Evolutionary conservation across 2,329 filamentous ascomycete species (phyloP).

Genomic region (Ceratocystis lukuohia): DNA sequence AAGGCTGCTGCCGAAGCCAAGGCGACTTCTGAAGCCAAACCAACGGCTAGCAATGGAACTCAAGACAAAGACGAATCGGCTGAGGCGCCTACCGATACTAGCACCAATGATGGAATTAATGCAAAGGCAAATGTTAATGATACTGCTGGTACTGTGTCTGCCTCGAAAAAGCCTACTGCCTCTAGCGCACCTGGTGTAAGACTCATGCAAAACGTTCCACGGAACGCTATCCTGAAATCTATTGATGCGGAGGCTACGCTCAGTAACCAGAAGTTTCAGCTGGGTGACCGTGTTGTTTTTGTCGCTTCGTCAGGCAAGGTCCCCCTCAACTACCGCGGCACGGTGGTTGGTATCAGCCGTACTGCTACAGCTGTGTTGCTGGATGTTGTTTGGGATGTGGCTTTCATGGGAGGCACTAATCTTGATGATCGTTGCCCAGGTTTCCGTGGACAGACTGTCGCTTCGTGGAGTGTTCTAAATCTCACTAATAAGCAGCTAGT

Average conservation of each 20-base stretch:
- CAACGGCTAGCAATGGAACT: too few relatives aligned
- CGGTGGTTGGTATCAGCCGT: slow-evolving; percentile 85
- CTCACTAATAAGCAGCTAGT: slow-evolving; percentile 70
- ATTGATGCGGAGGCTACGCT: slow-evolving; percentile 88
- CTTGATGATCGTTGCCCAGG: slow-evolving; percentile 79
- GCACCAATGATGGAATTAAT: background rate
- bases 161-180: background rate
- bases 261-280: slow-evolving; percentile 64
- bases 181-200: background rate
- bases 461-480: slow-evolving; percentile 79
- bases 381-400: slow-evolving; percentile 84
- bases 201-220: slow-evolving; percentile 60
- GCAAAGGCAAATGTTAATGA: background rate
- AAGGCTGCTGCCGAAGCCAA: background rate
- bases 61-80: background rate
- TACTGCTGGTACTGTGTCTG: slow-evolving; percentile 29
- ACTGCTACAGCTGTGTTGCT: slow-evolving; percentile 71
- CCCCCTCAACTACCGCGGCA: slow-evolving; percentile 80
- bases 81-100: background rate
- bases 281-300: slow-evolving; percentile 89
- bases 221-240: slow-evolving; percentile 82
- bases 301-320: slow-evolving; percentile 88
- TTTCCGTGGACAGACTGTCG: slow-evolving; percentile 88
- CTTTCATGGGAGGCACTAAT: slow-evolving; percentile 95
- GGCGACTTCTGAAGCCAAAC: background rate